Evolutionary conservation across 108 stramenopile genomes (phyloP), one percentile per base, ranked within the genome.

Genomic region (Skeletonema menzelii): DNA sequence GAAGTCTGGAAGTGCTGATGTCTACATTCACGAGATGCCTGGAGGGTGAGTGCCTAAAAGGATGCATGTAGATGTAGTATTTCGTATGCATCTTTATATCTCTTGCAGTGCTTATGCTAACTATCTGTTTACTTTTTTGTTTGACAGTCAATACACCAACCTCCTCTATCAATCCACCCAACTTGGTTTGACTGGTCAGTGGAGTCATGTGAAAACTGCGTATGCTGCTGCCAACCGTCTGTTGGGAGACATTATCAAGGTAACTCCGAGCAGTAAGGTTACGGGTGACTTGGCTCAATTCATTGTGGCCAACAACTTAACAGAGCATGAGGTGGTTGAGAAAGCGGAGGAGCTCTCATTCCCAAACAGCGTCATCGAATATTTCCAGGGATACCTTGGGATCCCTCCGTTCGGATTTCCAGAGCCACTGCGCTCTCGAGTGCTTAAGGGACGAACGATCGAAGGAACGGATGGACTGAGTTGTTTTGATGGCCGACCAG

Each of bases 281-380:
- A 91, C 92, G 11, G 98, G 98, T 35, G 98, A 99, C 82, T 77
- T 99, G 37, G 98, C 98, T 4, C 95, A 97, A 77, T 98, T 97
- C 83, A 86, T 99, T 75, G 97, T 98, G 15, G 88, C 95, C 22
- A 95, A 99, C 70, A 79, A 95, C 28, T 81, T 98, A 17, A 89
- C 91, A 10, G 96, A 96, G 63, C 80, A 92, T 66, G 95, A 96
- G 27, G 93, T 97, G 7, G 72, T 93, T 31, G 88, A 95, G 24
- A 83, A 87, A 70, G 98, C 97, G 5, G 93, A 96, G 60, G 82
- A 77, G 27, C 87, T 99, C 14, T 82, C 87, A 40, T 99, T 98
- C 75, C 98, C 98, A 38, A 84, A 84, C 27, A 87, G 85, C 37
- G 97, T 99, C 24, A 86, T 99, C 55, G 97, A 99, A 74, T 99